Conservation (phyloP, 1,284 basidiomycete genomes). For the Anthracocystis setariae region DNA sequence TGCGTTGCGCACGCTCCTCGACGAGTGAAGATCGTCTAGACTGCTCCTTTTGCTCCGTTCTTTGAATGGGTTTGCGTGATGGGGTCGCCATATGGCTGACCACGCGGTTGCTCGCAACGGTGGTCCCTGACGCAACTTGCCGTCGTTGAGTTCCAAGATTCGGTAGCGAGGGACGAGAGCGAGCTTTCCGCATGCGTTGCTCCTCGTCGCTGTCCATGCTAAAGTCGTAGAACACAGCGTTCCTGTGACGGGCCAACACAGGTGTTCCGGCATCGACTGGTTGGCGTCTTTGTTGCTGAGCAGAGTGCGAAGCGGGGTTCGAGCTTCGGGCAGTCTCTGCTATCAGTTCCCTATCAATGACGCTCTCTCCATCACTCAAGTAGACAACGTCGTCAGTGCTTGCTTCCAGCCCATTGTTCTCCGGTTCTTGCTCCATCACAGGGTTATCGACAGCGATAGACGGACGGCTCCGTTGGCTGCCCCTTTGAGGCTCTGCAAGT, state of each 20-base stretch:
- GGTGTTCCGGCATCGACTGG: slow-evolving; percentile 29
- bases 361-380: background rate
- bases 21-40: background rate
- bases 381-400: background rate
- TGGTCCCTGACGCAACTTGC: background rate
- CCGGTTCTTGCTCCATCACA: background rate
- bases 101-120: slow-evolving; percentile 9
- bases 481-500: background rate
- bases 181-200: slow-evolving; percentile 19
- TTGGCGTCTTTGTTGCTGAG: background rate
- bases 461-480: background rate
- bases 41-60: background rate
- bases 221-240: slow-evolving; percentile 42
- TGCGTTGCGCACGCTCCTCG: slow-evolving; percentile 10
- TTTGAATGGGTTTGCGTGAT: slow-evolving; percentile 1
- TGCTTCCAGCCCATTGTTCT: background rate
- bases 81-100: slow-evolving; percentile 21
- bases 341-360: too few species aligned
- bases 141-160: slow-evolving; percentile 6
- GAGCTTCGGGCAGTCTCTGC: too few species aligned
- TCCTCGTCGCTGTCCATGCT: slow-evolving; percentile 50
- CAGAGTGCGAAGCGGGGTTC: background rate
- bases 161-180: slow-evolving; percentile 29
- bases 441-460: background rate
- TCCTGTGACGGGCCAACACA: slow-evolving; percentile 31